A percentile compares a stretch with the other conserved stretches of the same genome.
phyloP scores from a whole-genome alignment of 306 rosid species.

The Quillaja saponaria region DNA sequence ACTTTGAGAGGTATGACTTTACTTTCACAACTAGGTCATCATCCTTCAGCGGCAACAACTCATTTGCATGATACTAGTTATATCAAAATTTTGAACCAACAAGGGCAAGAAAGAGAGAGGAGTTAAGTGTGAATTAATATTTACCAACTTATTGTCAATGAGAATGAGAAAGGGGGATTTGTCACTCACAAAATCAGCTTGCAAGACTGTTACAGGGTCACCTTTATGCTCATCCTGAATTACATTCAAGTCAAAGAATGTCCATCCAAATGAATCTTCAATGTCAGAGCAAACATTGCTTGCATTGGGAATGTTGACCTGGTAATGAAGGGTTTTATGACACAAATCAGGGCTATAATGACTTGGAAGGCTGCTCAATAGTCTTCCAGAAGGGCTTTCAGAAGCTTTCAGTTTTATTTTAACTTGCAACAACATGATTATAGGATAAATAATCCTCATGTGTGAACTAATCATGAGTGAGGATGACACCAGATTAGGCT shows the following conservation, averaged over 20 bases:
- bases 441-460: not conserved
- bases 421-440: not conserved
- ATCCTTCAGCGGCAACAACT: slow-evolving; percentile 46
- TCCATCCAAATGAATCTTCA: slow-evolving; percentile 51
- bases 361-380: not conserved
- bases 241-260: slow-evolving; percentile 53
- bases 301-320: slow-evolving; percentile 57
- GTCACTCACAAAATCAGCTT: slow-evolving; percentile 59
- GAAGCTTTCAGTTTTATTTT: not conserved
- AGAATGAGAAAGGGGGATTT: not conserved
- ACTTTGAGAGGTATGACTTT: slow-evolving; percentile 51
- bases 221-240: slow-evolving; percentile 54
- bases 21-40: slow-evolving; percentile 40
- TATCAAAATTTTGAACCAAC: no score
- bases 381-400: not conserved
- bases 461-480: no score
- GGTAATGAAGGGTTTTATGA: slow-evolving; percentile 20
- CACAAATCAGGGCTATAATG: slow-evolving; percentile 3
- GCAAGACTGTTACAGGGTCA: slow-evolving; percentile 43
- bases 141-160: not conserved
- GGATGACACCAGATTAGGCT: no score
- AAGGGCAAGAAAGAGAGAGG: slow-evolving; percentile 1
- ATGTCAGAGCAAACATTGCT: slow-evolving; percentile 50
- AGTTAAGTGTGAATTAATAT: not conserved
- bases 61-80: slow-evolving; percentile 63